Conservation (phyloP, 164 flowering plant species). For the Annona squamosa region DNA sequence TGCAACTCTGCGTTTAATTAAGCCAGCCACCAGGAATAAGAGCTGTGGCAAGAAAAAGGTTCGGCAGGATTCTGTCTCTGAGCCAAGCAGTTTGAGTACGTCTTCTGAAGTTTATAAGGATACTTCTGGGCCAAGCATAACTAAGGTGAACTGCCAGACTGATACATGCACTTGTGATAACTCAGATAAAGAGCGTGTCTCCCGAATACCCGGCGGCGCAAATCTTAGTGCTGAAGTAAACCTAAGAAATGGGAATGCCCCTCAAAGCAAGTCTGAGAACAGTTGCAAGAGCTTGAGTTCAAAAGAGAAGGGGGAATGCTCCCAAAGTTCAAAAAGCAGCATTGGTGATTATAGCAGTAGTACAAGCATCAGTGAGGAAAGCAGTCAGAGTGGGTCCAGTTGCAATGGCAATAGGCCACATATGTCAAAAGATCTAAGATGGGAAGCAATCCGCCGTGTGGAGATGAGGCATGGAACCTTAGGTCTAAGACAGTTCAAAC, state of each 20-base stretch:
- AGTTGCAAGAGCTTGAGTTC: conserved; percentile 31
- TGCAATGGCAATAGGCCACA: conserved; percentile 67
- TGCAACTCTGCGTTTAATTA: conserved; percentile 23
- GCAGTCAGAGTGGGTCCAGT: conserved; percentile 51
- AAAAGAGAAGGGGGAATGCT: conserved; percentile 57
- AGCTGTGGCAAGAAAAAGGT: conserved; percentile 41
- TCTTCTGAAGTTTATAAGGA: conserved; percentile 8
- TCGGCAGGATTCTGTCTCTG: conserved; percentile 26
- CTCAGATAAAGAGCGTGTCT: conserved; percentile 20
- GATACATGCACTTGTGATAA: conserved; percentile 12
- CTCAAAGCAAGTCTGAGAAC: conserved; percentile 16
- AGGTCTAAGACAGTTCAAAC: conserved; percentile 56
- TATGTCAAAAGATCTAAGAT: conserved; percentile 81
- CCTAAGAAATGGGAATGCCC: conserved; percentile 18
- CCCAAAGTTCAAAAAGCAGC: conserved; percentile 88
- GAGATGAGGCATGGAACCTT: conserved; percentile 53
- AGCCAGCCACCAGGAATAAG: conserved; percentile 36
- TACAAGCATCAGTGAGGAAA: conserved; percentile 73
- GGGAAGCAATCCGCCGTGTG: conserved; percentile 58
- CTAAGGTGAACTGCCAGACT: conserved; percentile 17
- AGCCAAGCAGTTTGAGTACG: conserved; percentile 17
- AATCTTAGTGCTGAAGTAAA: conserved; percentile 23
- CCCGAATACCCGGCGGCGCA: conserved; percentile 22
- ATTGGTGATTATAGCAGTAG: conserved; percentile 62
- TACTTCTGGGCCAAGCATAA: conserved; percentile 14